Conservation (phyloP, 192 early-diverging fungal species). For the Phycomyces nitens region DNA sequence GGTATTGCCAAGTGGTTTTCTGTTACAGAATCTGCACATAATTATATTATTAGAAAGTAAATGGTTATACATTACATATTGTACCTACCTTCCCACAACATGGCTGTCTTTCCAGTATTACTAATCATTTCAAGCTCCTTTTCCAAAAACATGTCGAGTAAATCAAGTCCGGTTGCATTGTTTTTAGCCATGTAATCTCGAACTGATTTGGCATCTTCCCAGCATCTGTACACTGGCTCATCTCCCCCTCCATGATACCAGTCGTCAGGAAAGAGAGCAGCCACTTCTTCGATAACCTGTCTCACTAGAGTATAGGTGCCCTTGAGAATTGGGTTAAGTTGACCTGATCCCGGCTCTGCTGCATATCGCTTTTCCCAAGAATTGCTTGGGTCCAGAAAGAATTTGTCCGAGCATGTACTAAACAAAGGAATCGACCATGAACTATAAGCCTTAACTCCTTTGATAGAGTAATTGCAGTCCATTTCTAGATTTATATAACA, state of each 20-base stretch:
- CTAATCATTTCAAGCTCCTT: constrained; percentile 42
- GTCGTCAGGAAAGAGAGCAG: constrained; percentile 64
- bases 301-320: constrained; percentile 63
- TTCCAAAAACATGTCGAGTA: constrained; percentile 41
- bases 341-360: constrained; percentile 77
- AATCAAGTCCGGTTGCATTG: constrained; percentile 25
- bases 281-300: constrained; percentile 63
- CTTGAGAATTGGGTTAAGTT: constrained; percentile 67
- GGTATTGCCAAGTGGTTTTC: constrained; percentile 40
- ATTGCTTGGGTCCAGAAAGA: constrained; percentile 35
- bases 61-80: constrained; percentile 7
- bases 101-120: constrained; percentile 45
- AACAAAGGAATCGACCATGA: background rate
- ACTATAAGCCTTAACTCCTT: background rate
- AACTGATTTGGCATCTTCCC: constrained; percentile 45
- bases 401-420: constrained; percentile 32
- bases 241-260: constrained; percentile 76
- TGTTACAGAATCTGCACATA: constrained; percentile 50
- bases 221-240: constrained; percentile 72
- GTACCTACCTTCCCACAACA: constrained; percentile 75
- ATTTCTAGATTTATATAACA: background rate
- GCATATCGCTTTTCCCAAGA: constrained; percentile 51
- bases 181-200: constrained; percentile 32
- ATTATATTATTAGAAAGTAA: no score
- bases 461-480: background rate